Conservation (phyloP, 2,329 filamentous ascomycete species). For the Apiospora arundinis region DNA sequence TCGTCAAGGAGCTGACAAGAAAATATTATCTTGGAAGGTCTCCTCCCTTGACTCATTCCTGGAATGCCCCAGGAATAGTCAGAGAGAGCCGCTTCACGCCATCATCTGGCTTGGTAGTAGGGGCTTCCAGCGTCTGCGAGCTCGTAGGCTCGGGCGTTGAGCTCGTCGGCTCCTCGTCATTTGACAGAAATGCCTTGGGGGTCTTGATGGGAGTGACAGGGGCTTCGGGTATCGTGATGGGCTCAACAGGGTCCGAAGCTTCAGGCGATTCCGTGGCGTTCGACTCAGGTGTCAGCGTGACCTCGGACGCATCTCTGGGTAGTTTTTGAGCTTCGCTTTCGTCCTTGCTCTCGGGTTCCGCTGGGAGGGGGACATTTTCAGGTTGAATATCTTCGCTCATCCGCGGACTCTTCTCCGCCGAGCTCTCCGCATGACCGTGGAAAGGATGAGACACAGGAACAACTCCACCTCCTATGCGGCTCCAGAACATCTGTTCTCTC, state of each 20-base stretch:
- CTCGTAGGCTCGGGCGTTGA: no score
- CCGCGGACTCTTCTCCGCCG: slow-evolving; percentile 43
- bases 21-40: not conserved
- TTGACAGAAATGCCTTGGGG: slow-evolving; percentile 12
- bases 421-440: slow-evolving; percentile 29
- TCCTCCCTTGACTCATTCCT: slow-evolving; percentile 1
- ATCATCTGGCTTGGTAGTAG: not conserved
- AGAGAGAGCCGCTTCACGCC: slow-evolving; percentile 20
- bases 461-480: slow-evolving; percentile 88
- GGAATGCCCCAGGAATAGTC: slow-evolving; percentile 22
- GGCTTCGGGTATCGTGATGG: not conserved
- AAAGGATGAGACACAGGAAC: slow-evolving; percentile 62
- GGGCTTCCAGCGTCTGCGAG: not conserved
- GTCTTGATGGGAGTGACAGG: not conserved
- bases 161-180: slow-evolving; percentile 1
- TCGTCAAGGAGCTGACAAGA: not conserved
- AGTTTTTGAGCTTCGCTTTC: not conserved
- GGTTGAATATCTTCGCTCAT: slow-evolving; percentile 41
- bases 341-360: not conserved
- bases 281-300: not conserved
- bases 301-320: slow-evolving; percentile 15
- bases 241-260: not conserved
- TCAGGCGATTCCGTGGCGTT: not conserved
- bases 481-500: slow-evolving; percentile 97
- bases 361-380: not conserved